phyloP scores from a whole-genome alignment of 1,139 yeast genomes.

The Candida tetrigidarum region DNA sequence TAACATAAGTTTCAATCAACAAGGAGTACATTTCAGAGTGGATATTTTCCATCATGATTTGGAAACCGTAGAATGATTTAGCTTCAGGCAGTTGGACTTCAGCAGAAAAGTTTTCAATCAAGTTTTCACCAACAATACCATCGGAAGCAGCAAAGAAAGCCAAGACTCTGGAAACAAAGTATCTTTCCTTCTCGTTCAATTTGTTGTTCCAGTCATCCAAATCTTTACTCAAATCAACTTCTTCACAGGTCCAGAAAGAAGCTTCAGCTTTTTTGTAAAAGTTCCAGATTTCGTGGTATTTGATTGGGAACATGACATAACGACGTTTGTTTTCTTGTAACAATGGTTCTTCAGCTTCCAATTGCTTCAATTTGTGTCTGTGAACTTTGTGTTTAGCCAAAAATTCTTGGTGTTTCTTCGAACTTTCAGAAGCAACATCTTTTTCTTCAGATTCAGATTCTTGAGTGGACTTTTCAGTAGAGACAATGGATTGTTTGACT shows the following conservation, averaged over 20 bases:
- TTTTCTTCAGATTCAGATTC: constrained; percentile 18
- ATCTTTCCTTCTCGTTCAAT: constrained; percentile 88
- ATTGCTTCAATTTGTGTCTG: constrained; percentile 70
- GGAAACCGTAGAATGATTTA: constrained; percentile 98
- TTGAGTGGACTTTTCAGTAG: constrained; percentile 7
- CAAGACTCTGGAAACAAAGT: constrained; percentile 84
- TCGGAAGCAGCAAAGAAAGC: constrained; percentile 99
- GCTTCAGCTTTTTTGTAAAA: constrained; percentile 99
- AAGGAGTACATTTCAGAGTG: constrained; percentile 97
- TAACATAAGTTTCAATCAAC: constrained; percentile 91
- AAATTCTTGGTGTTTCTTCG: constrained; percentile 53
- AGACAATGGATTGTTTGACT: constrained; percentile 23
- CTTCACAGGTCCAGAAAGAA: constrained; percentile 99
- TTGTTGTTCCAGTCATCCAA: constrained; percentile 85
- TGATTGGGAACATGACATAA: constrained; percentile 95
- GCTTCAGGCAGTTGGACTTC: constrained; percentile 99
- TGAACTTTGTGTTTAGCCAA: constrained; percentile 64
- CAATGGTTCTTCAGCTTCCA: constrained; percentile 89
- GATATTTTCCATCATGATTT: constrained; percentile 99
- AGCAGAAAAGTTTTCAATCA: constrained; percentile 95
- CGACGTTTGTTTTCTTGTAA: constrained; percentile 85
- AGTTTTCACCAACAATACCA: constrained; percentile 96
- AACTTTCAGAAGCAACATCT: constrained; percentile 21
- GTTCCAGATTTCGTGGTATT: constrained; percentile 98
- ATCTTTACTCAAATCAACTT: constrained; percentile 94